Conservation (phyloP, 768 basidiomycete species). For the Termitomyces sp. region DNA sequence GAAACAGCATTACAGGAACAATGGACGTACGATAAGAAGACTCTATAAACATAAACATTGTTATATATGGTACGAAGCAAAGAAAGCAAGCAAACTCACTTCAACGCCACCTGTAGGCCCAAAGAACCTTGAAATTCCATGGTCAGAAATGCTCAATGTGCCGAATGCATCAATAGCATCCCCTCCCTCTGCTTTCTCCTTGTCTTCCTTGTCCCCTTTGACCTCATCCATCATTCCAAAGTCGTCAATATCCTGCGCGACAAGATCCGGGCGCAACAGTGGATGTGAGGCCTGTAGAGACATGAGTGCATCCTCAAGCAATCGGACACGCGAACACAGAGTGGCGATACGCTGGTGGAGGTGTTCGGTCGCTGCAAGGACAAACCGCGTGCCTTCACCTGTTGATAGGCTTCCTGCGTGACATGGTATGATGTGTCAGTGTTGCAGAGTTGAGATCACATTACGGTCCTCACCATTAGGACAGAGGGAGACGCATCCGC, state of each 20-base stretch:
- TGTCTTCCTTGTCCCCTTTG: not conserved
- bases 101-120: conserved; percentile 65
- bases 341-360: conserved; percentile 50
- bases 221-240: conserved; percentile 9
- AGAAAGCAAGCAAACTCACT: conserved; percentile 30
- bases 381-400: conserved; percentile 71
- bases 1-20: too few relatives aligned
- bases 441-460: not conserved
- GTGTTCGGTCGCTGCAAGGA: conserved; percentile 62
- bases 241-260: conserved; percentile 28
- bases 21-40: conserved; percentile 17
- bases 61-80: not conserved
- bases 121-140: conserved; percentile 58
- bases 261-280: conserved; percentile 47
- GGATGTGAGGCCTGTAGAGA: conserved; percentile 52
- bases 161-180: conserved; percentile 55
- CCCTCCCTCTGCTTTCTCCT: conserved; percentile 11
- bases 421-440: not conserved
- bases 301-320: conserved; percentile 50
- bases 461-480: conserved; percentile 49
- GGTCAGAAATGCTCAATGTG: conserved; percentile 53
- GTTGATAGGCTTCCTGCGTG: conserved; percentile 62
- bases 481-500: conserved; percentile 66
- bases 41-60: conserved; percentile 3
- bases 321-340: conserved; percentile 47